Base-by-base conservation (phyloP, 495 filamentous ascomycete genomes). In the Penicillium flavigenum region DNA sequence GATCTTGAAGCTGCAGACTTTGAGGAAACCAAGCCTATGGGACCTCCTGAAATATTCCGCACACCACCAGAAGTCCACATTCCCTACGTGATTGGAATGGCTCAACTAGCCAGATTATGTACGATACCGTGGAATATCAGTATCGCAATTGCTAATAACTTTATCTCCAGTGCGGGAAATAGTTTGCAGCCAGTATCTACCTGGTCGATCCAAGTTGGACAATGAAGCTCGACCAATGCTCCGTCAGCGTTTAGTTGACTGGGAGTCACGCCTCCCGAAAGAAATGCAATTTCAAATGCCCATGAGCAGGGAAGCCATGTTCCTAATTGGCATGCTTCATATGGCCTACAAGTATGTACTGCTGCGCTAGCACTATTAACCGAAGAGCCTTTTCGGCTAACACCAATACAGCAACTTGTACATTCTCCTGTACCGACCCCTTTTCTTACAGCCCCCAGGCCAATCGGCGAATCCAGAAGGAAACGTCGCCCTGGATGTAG, bases 301-400 rank as follows among this genome's bases (percentile, higher is more conserved):
- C 2, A 53, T 65, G 4, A 57, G 54, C 2, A 63, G 69, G 11
- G 65, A 72, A 0, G 65, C 65, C 0, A 68, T 66, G 12, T 74
- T 78, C 44, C 70, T 74, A 1, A 66, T 71, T 2, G 76, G 76
- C 6, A 69, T 80, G 53, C 61, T 80, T 17, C 73, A 80, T 60
- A 71, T 78, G 59, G 68, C 76, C 1, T 76, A 78, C 27, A 74
- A 76, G 76, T 79, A 67, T 19, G 62, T 52, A 14, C 12, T 38
- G 27, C 14, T 5, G 3, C 10, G 8, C 11, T n/a, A 34, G 29
- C 3, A n/a, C 7, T 19, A 3, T 4, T 29, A 5, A 2, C 4
- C 8, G 9, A n/a, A 10, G 24, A 27, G 7, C 2, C 24, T 32
- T 11, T 2, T 4, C 14, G 6, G 11, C 45, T 58, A 16, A 51